Conservation (phyloP, 2,329 filamentous ascomycete species). For the Stemphylium beticola region DNA sequence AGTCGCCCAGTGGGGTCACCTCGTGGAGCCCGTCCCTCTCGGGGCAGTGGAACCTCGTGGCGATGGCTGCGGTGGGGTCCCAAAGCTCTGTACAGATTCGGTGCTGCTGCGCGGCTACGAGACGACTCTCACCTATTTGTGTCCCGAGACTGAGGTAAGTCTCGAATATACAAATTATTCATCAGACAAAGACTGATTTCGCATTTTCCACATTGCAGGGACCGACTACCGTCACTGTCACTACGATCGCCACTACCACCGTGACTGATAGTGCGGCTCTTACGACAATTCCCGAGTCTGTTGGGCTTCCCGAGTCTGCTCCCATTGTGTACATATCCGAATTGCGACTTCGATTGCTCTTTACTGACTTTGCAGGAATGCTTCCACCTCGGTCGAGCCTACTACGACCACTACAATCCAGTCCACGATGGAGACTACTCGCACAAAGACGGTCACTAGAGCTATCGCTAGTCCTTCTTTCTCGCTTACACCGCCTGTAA, state of each 20-base stretch:
- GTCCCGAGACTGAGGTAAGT: slow-evolving; percentile 13
- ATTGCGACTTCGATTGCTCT: neutral
- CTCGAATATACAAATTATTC: too few relatives aligned
- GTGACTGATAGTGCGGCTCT: neutral
- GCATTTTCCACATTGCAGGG: neutral
- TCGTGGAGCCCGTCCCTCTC: slow-evolving; percentile 5
- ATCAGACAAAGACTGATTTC: too few relatives aligned
- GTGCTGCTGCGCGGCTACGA: slow-evolving; percentile 21
- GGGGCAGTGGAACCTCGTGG: slow-evolving; percentile 13
- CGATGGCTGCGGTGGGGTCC: slow-evolving; percentile 17
- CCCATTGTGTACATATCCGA: neutral
- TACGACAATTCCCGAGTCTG: neutral
- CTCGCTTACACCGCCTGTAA: neutral
- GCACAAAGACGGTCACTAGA: neutral
- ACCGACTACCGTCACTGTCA: slow-evolving; percentile 23
- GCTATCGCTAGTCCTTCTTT: neutral
- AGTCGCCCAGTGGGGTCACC: slow-evolving; percentile 7
- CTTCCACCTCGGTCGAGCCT: slow-evolving; percentile 6
- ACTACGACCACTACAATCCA: slow-evolving; percentile 24
- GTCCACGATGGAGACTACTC: slow-evolving; percentile 16
- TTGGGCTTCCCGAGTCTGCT: neutral
- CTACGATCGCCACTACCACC: slow-evolving; percentile 24
- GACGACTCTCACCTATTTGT: slow-evolving; percentile 34
- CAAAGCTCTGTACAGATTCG: slow-evolving; percentile 30
- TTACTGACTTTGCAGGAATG: slow-evolving; percentile 1